Evolutionary conservation across 495 filamentous ascomycete genomes (phyloP).

Genomic region (Bacidia rubella): DNA sequence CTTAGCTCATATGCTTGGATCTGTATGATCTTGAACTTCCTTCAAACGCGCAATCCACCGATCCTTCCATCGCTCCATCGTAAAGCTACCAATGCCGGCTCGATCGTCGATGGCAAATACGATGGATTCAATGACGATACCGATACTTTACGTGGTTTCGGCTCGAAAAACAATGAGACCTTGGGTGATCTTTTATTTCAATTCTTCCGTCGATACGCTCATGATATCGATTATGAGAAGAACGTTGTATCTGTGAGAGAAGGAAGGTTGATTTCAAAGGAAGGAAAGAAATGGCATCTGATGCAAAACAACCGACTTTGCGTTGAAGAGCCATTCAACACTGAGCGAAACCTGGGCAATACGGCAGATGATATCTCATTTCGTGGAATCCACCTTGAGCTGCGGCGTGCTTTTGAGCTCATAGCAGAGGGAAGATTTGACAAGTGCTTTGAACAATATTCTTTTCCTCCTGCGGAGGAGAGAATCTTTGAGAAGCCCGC

Average conservation of each 20-base stretch:
- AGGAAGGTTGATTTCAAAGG: conserved; percentile 68
- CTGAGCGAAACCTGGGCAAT: conserved; percentile 83
- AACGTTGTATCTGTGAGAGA: conserved; percentile 76
- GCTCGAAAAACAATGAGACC: conserved; percentile 66
- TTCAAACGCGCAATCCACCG: conserved; percentile 79
- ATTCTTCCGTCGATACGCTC: conserved; percentile 88
- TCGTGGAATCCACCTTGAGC: conserved; percentile 74
- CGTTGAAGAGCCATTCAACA: conserved; percentile 95
- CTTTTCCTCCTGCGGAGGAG: conserved; percentile 74
- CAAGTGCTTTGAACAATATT: conserved; percentile 70
- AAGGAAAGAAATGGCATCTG: conserved; percentile 73
- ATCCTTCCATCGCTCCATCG: conserved; percentile 72
- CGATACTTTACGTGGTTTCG: conserved; percentile 55
- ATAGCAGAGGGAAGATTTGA: conserved; percentile 62
- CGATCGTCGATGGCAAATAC: conserved; percentile 45
- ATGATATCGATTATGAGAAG: conserved; percentile 83
- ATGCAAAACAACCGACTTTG: conserved; percentile 70
- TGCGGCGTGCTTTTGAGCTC: conserved; percentile 74
- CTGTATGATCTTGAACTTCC: conserved; percentile 92
- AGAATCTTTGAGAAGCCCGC: conserved; percentile 60
- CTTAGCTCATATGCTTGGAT: conserved; percentile 99
- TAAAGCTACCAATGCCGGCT: conserved; percentile 47
- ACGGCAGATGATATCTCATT: conserved; percentile 93
- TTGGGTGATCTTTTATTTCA: conserved; percentile 74
- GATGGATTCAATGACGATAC: conserved; percentile 80